Percentiles rank a stretch among this genome's conserved stretches.
Evolutionary conservation across 2,329 filamentous ascomycete genomes (phyloP).

Genomic region (Aspergillaceae sp.): DNA sequence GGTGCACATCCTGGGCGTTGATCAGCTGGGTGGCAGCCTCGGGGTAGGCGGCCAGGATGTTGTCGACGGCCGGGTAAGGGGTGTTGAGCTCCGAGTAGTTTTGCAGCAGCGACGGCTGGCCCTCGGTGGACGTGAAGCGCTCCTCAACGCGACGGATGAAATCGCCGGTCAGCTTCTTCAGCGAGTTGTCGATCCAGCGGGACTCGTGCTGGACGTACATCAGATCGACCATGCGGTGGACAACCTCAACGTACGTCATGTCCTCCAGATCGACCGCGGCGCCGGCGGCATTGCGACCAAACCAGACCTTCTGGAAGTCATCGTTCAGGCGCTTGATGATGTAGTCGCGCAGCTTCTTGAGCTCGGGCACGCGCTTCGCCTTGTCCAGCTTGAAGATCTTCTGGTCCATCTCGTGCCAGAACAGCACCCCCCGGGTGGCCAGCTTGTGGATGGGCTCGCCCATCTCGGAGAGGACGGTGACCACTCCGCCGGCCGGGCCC

Average conservation of each 20-base stretch:
- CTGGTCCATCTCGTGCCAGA: constrained; percentile 98
- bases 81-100: constrained; percentile 80
- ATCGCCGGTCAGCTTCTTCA: constrained; percentile 75
- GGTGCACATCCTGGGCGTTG: constrained; percentile 95
- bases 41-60: constrained; percentile 72
- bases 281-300: constrained; percentile 72
- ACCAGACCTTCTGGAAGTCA: constrained; percentile 96
- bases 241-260: constrained; percentile 88
- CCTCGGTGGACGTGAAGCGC: constrained; percentile 68
- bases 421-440: constrained; percentile 86
- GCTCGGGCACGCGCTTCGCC: constrained; percentile 78
- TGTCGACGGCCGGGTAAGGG: constrained; percentile 69
- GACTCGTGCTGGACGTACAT: constrained; percentile 87
- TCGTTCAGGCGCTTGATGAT: constrained; percentile 95
- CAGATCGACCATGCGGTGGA: constrained; percentile 77
- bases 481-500: constrained; percentile 80
- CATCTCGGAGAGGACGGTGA: constrained; percentile 98
- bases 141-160: constrained; percentile 97
- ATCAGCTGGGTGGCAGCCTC: constrained; percentile 86
- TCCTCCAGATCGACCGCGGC: constrained; percentile 82
- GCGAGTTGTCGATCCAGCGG: constrained; percentile 84
- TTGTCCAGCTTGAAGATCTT: constrained; percentile 97
- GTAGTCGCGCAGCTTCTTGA: constrained; percentile 80
- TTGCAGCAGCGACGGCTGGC: constrained; percentile 74
- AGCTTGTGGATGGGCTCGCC: constrained; percentile 99